Evolutionary conservation across 495 filamentous ascomycete species (phyloP), one percentile per base, ranked within the genome.

Genomic region (Rhizodiscina lignyota): DNA sequence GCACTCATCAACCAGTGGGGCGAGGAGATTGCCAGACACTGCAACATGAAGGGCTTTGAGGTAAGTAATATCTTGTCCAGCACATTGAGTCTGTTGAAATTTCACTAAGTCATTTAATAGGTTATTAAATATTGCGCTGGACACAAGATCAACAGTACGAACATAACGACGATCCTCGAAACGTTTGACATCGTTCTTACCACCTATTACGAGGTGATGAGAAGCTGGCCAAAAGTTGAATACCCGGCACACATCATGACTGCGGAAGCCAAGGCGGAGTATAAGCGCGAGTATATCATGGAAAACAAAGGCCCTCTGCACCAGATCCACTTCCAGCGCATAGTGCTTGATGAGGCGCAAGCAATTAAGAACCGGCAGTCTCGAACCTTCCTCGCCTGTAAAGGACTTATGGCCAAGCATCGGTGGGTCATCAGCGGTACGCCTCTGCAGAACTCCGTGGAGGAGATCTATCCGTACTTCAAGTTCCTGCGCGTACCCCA

Each of bases 361-460:
- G 42, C 45, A 0, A 82, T 82, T 46, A 79, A 77, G 32, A 81
- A 81, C 40, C 50, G 58, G 17, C 32, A 46, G 3, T 44, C 48
- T 0, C 47, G 52, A 27, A 68, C 66, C 2, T 67, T 64, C 0
- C 51, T 63, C 1, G 68, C 72, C 3, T 73, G 74, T 36, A 49
- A 64, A 5, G 60, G 51, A 3, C 48, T 84, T 0, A 56, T 53
- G 29, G 66, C 59, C 1, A 52, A 60, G 10, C 56, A 67, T 37
- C 63, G 67, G 23, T 83, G 77, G 77, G 55, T 64, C 1, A 21
- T 83, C 0, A 66, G 53, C 10, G 77, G 72, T 1, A 82, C 76
- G 0, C 77, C 73, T 0, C 45, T 78, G n/a, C 46, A 59, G 4
- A 78, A 77, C 29, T 22, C 26, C 15, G 43, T 56, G 1, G 44